Conservation (phyloP, 768 basidiomycete species). For the Suillus placidus region DNA sequence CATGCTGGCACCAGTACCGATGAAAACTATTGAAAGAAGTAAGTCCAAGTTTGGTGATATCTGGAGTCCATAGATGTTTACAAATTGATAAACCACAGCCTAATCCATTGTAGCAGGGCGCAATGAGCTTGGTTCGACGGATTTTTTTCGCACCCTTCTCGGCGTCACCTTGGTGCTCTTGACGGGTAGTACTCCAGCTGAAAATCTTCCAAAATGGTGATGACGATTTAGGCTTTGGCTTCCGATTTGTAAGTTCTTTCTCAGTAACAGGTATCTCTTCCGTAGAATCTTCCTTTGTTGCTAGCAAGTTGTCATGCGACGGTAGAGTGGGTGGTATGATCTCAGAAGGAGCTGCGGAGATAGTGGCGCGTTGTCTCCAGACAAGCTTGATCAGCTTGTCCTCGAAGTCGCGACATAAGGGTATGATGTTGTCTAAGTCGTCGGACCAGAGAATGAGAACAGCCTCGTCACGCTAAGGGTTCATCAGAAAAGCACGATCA, state of each 20-base stretch:
- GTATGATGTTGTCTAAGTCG: constrained; percentile 77
- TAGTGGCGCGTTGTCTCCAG: constrained; percentile 55
- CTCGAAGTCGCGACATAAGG: constrained; percentile 72
- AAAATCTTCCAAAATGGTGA: constrained; percentile 28
- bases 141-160: constrained; percentile 50
- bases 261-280: constrained; percentile 17
- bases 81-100: constrained; percentile 69
- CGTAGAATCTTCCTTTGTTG: constrained; percentile 31
- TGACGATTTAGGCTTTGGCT: background rate
- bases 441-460: constrained; percentile 87
- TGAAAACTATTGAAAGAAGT: constrained; percentile 54
- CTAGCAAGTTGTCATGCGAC: constrained; percentile 59
- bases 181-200: constrained; percentile 53
- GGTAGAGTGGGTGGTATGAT: constrained; percentile 48
- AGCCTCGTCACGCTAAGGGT: constrained; percentile 71
- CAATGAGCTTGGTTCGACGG: constrained; percentile 62
- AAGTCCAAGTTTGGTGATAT: constrained; percentile 9
- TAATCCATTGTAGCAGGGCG: constrained; percentile 73
- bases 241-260: constrained; percentile 5
- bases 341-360: constrained; percentile 40
- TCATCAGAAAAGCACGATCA: constrained; percentile 5
- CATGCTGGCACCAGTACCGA: constrained; percentile 59
- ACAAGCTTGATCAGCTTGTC: constrained; percentile 80
- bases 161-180: constrained; percentile 41
- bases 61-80: constrained; percentile 36